Conservation (phyloP, 768 basidiomycete genomes). For the Psilocybe cubensis region DNA sequence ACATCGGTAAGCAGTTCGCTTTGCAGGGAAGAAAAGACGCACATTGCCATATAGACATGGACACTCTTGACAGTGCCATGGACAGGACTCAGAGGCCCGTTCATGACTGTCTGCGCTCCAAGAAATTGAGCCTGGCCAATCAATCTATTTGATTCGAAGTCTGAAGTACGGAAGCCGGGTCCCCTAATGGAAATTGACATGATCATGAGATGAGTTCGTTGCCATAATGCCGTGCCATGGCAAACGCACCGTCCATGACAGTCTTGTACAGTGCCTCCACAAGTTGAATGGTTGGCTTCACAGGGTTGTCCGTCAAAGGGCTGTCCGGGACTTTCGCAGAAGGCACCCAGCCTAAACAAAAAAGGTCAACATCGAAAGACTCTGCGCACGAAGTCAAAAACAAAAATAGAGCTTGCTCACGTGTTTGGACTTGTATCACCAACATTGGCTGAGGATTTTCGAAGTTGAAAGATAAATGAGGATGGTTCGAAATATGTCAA, state of each 20-base stretch:
- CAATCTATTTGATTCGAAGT: conserved; percentile 75
- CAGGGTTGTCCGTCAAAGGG: conserved; percentile 68
- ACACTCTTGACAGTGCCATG: conserved; percentile 68
- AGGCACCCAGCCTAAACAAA: conserved; percentile 59
- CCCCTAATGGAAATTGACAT: conserved; percentile 45
- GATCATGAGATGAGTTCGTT: conserved; percentile 5
- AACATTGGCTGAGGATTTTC: conserved; percentile 61
- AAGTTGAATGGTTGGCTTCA: conserved; percentile 74
- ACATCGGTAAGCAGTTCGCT: background rate
- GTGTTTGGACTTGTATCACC: conserved; percentile 83
- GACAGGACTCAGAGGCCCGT: conserved; percentile 46
- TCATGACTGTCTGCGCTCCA: conserved; percentile 70
- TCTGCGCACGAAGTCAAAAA: conserved; percentile 8
- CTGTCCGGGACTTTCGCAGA: conserved; percentile 78
- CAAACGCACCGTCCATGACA: conserved; percentile 69
- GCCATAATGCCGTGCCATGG: conserved; percentile 2
- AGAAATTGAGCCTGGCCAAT: conserved; percentile 74
- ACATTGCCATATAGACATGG: conserved; percentile 77
- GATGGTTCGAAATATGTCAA: background rate
- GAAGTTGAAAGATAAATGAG: conserved; percentile 8
- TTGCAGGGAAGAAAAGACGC: conserved; percentile 23
- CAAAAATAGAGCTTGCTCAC: conserved; percentile 38
- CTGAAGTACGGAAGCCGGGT: conserved; percentile 74
- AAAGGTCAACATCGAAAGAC: conserved; percentile 3
- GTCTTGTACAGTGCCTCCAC: conserved; percentile 66